These are phyloP conservation scores for Tetracentron sinense DNA, from an alignment of 164 flowering plant species.

Conservation along the genomic window DNA sequence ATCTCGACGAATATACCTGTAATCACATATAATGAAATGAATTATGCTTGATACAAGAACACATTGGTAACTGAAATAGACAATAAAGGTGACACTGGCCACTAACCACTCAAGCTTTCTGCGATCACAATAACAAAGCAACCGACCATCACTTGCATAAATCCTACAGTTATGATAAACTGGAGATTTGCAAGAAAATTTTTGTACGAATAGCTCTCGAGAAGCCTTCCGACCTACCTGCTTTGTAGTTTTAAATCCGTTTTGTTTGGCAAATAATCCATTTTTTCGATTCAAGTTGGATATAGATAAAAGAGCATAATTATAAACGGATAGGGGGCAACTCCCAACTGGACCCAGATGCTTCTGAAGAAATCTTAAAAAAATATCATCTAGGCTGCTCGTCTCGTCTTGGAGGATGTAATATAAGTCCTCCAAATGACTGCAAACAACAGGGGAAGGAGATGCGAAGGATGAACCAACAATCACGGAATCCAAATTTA, in stretches of 20 bases:
- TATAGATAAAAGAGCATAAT: slow-evolving; percentile 57
- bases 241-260: slow-evolving; percentile 43
- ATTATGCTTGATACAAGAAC: background rate
- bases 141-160: slow-evolving; percentile 89
- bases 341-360: slow-evolving; percentile 60
- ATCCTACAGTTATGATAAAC: slow-evolving; percentile 97
- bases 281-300: slow-evolving; percentile 34
- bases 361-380: slow-evolving; percentile 36
- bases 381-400: slow-evolving; percentile 33
- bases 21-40: background rate
- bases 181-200: slow-evolving; percentile 96
- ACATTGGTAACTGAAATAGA: background rate
- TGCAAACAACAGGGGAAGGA: slow-evolving; percentile 67
- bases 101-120: slow-evolving; percentile 93
- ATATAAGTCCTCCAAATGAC: slow-evolving; percentile 58
- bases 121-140: slow-evolving; percentile 94
- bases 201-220: slow-evolving; percentile 76
- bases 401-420: slow-evolving; percentile 36
- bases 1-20: slow-evolving; percentile 75
- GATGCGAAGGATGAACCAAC: slow-evolving; percentile 29
- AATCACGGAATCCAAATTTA: slow-evolving; percentile 32
- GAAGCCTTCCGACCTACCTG: slow-evolving; percentile 56
- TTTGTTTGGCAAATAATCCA: slow-evolving; percentile 36
- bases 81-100: background rate
- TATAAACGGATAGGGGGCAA: slow-evolving; percentile 65